phyloP scores from a whole-genome alignment of 225 moss, liverwort and hornwort species.

The Marchantia polymorpha region DNA sequence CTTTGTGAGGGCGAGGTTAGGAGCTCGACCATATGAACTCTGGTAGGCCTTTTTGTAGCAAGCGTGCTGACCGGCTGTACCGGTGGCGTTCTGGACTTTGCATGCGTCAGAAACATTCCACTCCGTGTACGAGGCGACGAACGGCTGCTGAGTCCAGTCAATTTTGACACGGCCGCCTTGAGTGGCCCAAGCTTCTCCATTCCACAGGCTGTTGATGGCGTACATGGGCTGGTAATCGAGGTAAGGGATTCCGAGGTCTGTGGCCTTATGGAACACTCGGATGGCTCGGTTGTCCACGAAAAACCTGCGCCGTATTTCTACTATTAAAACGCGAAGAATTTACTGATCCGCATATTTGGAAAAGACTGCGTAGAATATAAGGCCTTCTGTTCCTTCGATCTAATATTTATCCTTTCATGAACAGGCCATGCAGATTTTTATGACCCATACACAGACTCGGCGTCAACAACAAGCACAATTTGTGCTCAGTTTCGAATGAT shows the following conservation, averaged over 20 bases:
- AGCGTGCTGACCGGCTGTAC: neutral
- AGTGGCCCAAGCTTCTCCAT: slow-evolving; percentile 65
- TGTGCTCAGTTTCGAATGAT: neutral
- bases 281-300: slow-evolving; percentile 63
- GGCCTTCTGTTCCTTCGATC: too few species aligned
- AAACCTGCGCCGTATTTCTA: slow-evolving; percentile 38
- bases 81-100: neutral
- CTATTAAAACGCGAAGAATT: too few species aligned
- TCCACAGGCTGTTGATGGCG: slow-evolving; percentile 63
- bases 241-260: slow-evolving; percentile 52
- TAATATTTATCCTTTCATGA: too few species aligned
- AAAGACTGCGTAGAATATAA: too few species aligned
- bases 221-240: slow-evolving; percentile 68
- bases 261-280: slow-evolving; percentile 57
- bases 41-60: neutral
- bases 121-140: slow-evolving; percentile 48
- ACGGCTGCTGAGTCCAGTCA: slow-evolving; percentile 57
- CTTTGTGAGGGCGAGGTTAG: neutral
- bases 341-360: too few species aligned
- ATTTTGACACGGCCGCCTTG: slow-evolving; percentile 51
- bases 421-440: too few species aligned
- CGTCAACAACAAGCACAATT: too few species aligned
- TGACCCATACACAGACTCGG: too few species aligned
- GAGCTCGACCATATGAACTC: slow-evolving; percentile 5
- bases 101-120: slow-evolving; percentile 32